These are phyloP conservation scores for Pleurotus cornucopiae DNA, from an alignment of 768 basidiomycete genomes.

Conservation along the genomic window DNA sequence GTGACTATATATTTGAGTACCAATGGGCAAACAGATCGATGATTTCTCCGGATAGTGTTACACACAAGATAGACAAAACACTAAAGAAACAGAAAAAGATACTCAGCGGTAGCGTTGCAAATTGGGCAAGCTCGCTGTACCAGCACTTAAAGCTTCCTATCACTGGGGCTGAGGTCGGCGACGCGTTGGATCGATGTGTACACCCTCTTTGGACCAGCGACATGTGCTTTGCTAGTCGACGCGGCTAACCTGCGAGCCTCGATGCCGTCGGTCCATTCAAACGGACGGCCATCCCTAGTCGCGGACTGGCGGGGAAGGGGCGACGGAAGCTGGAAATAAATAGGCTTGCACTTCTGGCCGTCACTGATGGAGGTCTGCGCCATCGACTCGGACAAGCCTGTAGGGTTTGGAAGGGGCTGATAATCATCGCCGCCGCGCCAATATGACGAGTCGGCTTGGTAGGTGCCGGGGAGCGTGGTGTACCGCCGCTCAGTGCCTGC, in stretches of 20 bases:
- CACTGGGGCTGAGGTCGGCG: too few relatives aligned
- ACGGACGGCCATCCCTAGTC: background rate
- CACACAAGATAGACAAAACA: background rate
- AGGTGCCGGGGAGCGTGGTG: background rate
- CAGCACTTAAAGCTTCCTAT: background rate
- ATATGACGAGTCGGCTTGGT: background rate
- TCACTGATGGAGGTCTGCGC: background rate
- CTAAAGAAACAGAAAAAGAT: background rate
- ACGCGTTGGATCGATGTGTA: background rate
- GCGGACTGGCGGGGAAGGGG: background rate
- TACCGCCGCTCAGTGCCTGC: background rate
- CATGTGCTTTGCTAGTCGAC: background rate
- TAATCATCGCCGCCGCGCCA: background rate
- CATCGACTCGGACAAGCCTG: background rate
- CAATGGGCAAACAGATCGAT: background rate
- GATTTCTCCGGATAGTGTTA: background rate
- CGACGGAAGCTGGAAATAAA: constrained; percentile 2
- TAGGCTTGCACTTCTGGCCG: background rate
- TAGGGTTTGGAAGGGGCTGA: background rate
- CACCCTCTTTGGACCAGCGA: background rate
- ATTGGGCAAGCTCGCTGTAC: background rate
- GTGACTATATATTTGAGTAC: background rate
- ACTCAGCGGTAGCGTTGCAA: background rate
- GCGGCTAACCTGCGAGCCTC: background rate
- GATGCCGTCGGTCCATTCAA: background rate